Percentiles rank a stretch among this genome's conserved stretches.
These are phyloP conservation scores for Rhynchosporium graminicola DNA, from an alignment of 2,329 filamentous ascomycete species.

Conservation along the genomic window DNA sequence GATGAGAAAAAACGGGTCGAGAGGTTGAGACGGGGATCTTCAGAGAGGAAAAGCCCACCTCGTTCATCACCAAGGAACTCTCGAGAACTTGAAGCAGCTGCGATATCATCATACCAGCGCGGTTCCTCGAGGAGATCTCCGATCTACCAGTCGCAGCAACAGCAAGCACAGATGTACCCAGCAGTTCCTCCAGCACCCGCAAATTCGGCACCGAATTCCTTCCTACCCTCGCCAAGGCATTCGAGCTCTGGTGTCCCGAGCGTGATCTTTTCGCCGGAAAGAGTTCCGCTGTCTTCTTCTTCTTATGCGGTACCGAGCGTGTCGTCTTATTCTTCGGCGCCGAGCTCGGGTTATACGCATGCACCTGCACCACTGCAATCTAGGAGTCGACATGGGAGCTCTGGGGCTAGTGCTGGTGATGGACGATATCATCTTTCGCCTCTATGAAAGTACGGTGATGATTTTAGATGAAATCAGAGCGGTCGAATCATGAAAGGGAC, in stretches of 20 bases:
- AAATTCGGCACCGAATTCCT: slow-evolving; percentile 31
- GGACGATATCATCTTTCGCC: slow-evolving; percentile 35
- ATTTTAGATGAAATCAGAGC: not conserved
- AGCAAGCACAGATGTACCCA: slow-evolving; percentile 15
- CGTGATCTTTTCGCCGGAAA: slow-evolving; percentile 18
- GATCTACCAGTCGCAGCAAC: slow-evolving; percentile 7
- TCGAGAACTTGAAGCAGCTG: slow-evolving; percentile 10
- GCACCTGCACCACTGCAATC: slow-evolving; percentile 10
- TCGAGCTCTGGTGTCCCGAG: slow-evolving; percentile 6
- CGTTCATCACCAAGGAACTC: slow-evolving; percentile 14
- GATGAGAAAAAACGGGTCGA: slow-evolving; percentile 19
- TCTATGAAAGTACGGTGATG: slow-evolving; percentile 16
- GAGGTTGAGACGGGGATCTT: slow-evolving; percentile 10
- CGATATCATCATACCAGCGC: slow-evolving; percentile 5
- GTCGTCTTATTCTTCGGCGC: slow-evolving; percentile 10
- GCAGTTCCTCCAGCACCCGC: slow-evolving; percentile 25
- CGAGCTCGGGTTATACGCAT: slow-evolving; percentile 2
- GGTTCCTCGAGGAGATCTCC: slow-evolving; percentile 9
- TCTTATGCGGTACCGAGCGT: slow-evolving; percentile 9
- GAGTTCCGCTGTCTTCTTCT: slow-evolving; percentile 19
- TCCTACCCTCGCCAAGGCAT: slow-evolving; percentile 24
- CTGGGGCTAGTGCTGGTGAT: slow-evolving; percentile 21
- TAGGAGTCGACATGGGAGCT: slow-evolving; percentile 7
- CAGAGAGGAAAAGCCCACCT: not conserved
- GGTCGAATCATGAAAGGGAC: no score